Evolutionary conservation across 768 basidiomycete genomes (phyloP).

Genomic region (Galerina marginata): DNA sequence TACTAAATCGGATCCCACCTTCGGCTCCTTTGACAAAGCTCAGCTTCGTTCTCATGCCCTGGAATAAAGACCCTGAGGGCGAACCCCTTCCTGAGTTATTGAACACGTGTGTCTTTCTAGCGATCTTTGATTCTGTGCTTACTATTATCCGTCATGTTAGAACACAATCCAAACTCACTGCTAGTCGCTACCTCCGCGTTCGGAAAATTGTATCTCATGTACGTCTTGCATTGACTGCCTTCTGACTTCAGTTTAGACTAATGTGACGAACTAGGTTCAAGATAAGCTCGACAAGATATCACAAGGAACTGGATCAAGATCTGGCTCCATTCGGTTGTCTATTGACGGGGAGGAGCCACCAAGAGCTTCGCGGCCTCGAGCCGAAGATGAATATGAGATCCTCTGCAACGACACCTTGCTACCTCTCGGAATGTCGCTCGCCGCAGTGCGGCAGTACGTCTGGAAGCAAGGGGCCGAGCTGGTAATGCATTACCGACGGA

Average conservation of each 20-base stretch:
- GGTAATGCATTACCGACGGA: slow-evolving; percentile 76
- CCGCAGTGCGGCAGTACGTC: slow-evolving; percentile 86
- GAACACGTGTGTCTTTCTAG: slow-evolving; percentile 68
- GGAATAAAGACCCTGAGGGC: slow-evolving; percentile 60
- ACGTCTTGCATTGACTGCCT: slow-evolving; percentile 29
- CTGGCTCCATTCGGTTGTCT: slow-evolving; percentile 42
- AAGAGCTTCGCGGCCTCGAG: slow-evolving; percentile 27
- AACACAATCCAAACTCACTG: slow-evolving; percentile 85
- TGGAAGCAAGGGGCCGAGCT: slow-evolving; percentile 82
- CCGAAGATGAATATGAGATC: slow-evolving; percentile 84
- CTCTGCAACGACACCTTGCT: slow-evolving; percentile 86
- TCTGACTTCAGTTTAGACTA: neutral
- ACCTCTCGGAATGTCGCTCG: slow-evolving; percentile 88
- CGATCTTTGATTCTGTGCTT: neutral
- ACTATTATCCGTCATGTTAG: slow-evolving; percentile 37
- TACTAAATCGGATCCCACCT: slow-evolving; percentile 64
- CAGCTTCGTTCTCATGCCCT: slow-evolving; percentile 89
- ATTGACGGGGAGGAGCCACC: slow-evolving; percentile 32
- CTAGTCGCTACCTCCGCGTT: slow-evolving; percentile 83
- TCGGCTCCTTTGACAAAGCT: slow-evolving; percentile 69
- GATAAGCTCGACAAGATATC: slow-evolving; percentile 77
- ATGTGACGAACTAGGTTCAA: slow-evolving; percentile 61
- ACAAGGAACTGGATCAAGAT: slow-evolving; percentile 32
- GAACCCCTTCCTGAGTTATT: slow-evolving; percentile 80
- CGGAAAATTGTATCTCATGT: slow-evolving; percentile 87